Base-by-base conservation (phyloP, 2,329 filamentous ascomycete genomes). In the Pezizomycotina sp. region DNA sequence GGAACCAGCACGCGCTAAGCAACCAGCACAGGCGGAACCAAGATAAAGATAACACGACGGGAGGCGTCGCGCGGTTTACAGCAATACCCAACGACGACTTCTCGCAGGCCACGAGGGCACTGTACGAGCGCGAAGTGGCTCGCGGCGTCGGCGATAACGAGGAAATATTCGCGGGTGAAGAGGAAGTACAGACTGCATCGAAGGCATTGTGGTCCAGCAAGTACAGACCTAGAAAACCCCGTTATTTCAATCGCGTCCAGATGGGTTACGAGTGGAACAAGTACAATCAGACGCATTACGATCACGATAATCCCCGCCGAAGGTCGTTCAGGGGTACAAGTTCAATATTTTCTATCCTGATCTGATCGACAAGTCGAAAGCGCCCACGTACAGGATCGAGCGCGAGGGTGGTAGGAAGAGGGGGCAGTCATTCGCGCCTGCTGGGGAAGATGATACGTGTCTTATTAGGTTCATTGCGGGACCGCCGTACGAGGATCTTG, bases 251-350 rank as follows among this genome's bases (percentile, higher is more conserved):
- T 55, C 77, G 89, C 25, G 84, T 95, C 29, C 84, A 92, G 58
- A 93, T 93, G 80, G 89, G 89, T 34, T 98, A 95, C 58, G 89
- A 98, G 58, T 98, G 89, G 89, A 98, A 98, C 65, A 98, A 98
- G 60, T 98, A 98, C 67, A 98, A 98, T 54, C 89, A 98, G 60
- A 98, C 89, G 8, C 89, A 98, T 60, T 98, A 98, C 61, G 89
- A 95, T 57, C 82, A 93, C 57, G 86, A 95, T 55, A 93, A 95
- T 53, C 89, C 89, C 89, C 89, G 1, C 89, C 89, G 16, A 93
- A 92, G 60, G 86, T 98, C 5, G 89, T 98, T 7, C 89, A 98
- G 57, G 89, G 89, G 38, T 98, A 98, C 66, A 93, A 92, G 57
- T 98, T 98, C 67, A 95, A 98, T 61, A 86, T 98, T 33, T 98